Conservation (phyloP, 2,329 filamentous ascomycete species). For the Sporothrix mexicana region DNA sequence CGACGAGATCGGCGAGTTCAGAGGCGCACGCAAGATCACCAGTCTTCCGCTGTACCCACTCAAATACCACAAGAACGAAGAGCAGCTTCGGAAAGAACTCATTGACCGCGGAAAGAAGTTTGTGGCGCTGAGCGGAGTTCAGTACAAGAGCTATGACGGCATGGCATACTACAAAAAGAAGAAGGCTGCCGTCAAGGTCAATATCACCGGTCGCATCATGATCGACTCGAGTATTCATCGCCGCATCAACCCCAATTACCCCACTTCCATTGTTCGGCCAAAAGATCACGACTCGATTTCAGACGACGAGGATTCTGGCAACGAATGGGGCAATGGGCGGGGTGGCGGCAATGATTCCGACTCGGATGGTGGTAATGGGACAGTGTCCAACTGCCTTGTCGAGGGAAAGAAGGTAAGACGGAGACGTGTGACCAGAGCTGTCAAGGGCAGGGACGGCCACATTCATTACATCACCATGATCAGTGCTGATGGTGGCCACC, state of each 20-base stretch:
- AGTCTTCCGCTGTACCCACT: conserved; percentile 78
- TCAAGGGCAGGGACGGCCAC: conserved; percentile 53
- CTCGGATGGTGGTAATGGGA: conserved; percentile 45
- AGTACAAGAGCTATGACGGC: conserved; percentile 82
- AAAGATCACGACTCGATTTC: conserved; percentile 69
- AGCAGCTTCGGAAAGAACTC: conserved; percentile 67
- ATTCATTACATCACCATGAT: conserved; percentile 38
- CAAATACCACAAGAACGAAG: conserved; percentile 76
- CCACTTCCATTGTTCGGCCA: conserved; percentile 73
- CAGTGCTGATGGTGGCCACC: conserved; percentile 41
- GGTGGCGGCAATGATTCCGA: conserved; percentile 45
- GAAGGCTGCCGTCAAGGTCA: conserved; percentile 75
- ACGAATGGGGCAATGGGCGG: conserved; percentile 43
- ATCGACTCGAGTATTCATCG: conserved; percentile 82
- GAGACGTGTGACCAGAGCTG: conserved; percentile 59
- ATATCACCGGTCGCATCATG: conserved; percentile 87
- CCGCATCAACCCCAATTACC: conserved; percentile 85
- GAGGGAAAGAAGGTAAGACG: conserved; percentile 47
- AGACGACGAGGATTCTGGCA: conserved; percentile 55
- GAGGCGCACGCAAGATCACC: conserved; percentile 81
- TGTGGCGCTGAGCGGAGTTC: conserved; percentile 77
- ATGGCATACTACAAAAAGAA: conserved; percentile 86
- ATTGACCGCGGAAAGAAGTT: conserved; percentile 86
- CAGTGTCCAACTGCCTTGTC: conserved; percentile 47
- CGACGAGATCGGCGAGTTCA: conserved; percentile 75